These are phyloP conservation scores for Elaeis guineensis DNA, from an alignment of 176 grass and related monocot genomes.

Conservation along the genomic window DNA sequence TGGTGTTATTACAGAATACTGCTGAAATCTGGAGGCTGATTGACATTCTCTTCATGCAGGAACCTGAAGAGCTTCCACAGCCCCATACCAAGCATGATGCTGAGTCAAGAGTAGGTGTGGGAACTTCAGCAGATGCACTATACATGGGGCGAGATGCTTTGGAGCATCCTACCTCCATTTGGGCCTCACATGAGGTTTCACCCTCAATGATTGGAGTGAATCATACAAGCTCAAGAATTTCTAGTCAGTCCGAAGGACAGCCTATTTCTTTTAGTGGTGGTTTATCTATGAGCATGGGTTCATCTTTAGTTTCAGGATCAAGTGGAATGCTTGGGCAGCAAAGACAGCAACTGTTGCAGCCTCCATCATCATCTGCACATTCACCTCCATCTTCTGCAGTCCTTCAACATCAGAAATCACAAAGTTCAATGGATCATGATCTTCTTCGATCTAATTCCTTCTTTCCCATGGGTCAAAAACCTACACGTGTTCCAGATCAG, in stretches of 20 bases:
- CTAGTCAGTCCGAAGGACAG: slow-evolving; percentile 31
- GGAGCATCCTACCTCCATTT: slow-evolving; percentile 24
- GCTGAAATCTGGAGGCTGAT: slow-evolving; percentile 2
- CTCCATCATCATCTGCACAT: slow-evolving; percentile 38
- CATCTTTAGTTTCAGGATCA: slow-evolving; percentile 35
- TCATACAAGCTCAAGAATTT: slow-evolving; percentile 37
- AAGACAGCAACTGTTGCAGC: slow-evolving; percentile 51
- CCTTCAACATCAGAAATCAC: slow-evolving; percentile 37
- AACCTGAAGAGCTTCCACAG: slow-evolving; percentile 29
- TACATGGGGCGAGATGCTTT: slow-evolving; percentile 22
- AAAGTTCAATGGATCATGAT: slow-evolving; percentile 39
- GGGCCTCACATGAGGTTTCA: slow-evolving; percentile 26
- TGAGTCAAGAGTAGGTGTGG: slow-evolving; percentile 37
- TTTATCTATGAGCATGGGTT: slow-evolving; percentile 29
- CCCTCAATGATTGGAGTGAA: slow-evolving; percentile 23
- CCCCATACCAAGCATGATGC: slow-evolving; percentile 26
- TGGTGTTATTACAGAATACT: too few species aligned
- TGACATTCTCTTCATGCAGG: slow-evolving; percentile 23
- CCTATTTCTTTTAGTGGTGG: slow-evolving; percentile 17
- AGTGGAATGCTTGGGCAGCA: slow-evolving; percentile 38
- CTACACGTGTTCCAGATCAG: slow-evolving; percentile 12
- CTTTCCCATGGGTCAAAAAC: slow-evolving; percentile 26
- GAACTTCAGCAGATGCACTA: slow-evolving; percentile 22
- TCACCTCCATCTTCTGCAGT: slow-evolving; percentile 28
- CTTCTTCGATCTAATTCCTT: slow-evolving; percentile 32